These are phyloP conservation scores for Austroboletus rostrupii DNA, from an alignment of 1,284 basidiomycete genomes.

Conservation along the genomic window DNA sequence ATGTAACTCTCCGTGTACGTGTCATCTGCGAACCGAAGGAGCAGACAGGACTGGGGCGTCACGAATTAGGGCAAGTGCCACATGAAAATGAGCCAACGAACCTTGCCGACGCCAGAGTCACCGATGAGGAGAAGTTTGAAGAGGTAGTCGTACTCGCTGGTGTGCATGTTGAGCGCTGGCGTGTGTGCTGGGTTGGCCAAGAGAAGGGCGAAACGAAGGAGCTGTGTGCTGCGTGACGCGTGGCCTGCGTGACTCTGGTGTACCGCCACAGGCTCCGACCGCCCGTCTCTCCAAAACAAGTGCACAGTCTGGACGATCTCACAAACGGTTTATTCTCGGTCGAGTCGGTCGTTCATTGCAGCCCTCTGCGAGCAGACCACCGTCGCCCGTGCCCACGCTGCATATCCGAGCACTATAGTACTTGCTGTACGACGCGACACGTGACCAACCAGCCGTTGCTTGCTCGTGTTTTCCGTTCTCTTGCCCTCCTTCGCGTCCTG, in stretches of 20 bases:
- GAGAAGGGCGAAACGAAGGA: slow-evolving; percentile 30
- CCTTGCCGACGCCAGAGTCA: slow-evolving; percentile 97
- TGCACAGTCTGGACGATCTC: no score
- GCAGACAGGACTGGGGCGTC: slow-evolving; percentile 81
- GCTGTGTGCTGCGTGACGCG: slow-evolving; percentile 39
- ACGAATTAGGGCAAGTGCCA: slow-evolving; percentile 8
- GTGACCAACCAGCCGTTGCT: slow-evolving; percentile 13
- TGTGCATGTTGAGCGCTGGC: slow-evolving; percentile 59
- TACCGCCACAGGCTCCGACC: slow-evolving; percentile 21
- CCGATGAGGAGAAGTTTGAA: slow-evolving; percentile 94
- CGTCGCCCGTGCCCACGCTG: no score
- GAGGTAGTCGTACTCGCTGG: slow-evolving; percentile 95
- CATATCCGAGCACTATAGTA: no score
- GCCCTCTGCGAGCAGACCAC: no score
- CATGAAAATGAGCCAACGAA: slow-evolving; percentile 49
- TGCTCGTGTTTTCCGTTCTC: background rate
- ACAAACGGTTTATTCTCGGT: no score
- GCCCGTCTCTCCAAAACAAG: no score
- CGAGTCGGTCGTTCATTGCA: no score
- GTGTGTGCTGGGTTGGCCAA: slow-evolving; percentile 21
- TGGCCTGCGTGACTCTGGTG: slow-evolving; percentile 30
- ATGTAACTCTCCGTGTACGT: slow-evolving; percentile 99
- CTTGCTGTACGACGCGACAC: slow-evolving; percentile 2
- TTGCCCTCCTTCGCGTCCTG: background rate
- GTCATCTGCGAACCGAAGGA: slow-evolving; percentile 98